Base-by-base conservation (phyloP, 768 basidiomycete species). In the Rhodotorula kratochvilovae region DNA sequence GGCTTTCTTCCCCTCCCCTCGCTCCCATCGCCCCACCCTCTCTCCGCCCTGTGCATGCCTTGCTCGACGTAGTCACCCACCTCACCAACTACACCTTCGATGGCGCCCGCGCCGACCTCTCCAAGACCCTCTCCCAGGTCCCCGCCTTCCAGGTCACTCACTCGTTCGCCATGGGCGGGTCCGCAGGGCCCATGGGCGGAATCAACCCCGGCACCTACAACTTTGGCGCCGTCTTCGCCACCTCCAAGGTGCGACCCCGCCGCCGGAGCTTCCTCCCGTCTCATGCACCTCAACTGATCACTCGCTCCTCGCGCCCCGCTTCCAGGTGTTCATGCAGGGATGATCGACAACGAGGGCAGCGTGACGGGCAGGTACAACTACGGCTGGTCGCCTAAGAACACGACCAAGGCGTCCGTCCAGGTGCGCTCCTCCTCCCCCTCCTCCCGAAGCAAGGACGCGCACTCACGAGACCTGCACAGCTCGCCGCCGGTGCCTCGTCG, bases 91-190 rank as follows among this genome's bases (percentile, higher is more conserved):
- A 89, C 83, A 87, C 92, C 79, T 98, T 98, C 81, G 96, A 99
- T 83, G 96, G 96, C 75, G 96, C 90, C 36, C 86, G 94, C 76
- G 96, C 95, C 43, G 96, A 99, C 84, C 84, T 98, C 77, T 89
- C 91, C 59, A 99, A 98, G 83, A 89, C 86, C 76, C 84, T 98
- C 76, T 95, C 92, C 39, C 85, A 89, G 80, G 91, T 87, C 80
- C 96, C 96, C n/a, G 87, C 90, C 61, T 98, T 98, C 86, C 95
- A 98, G 84, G 90, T 97, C 77, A 94, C 93, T 71, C 96, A 99
- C 81, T 90, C 92, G 33, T 97, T 99, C 82, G 85, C 88, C 69
- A 83, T 97, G 67, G 96, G 92, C 29, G 92, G 91, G 29, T 89
- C 90, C 80, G 81, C 84, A 0, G 73, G 71, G 16, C 67, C 73